A percentile compares a stretch with the other conserved stretches of the same genome.
Conservation (phyloP, 75 land plant genomes). For the Picea sitchensis region DNA sequence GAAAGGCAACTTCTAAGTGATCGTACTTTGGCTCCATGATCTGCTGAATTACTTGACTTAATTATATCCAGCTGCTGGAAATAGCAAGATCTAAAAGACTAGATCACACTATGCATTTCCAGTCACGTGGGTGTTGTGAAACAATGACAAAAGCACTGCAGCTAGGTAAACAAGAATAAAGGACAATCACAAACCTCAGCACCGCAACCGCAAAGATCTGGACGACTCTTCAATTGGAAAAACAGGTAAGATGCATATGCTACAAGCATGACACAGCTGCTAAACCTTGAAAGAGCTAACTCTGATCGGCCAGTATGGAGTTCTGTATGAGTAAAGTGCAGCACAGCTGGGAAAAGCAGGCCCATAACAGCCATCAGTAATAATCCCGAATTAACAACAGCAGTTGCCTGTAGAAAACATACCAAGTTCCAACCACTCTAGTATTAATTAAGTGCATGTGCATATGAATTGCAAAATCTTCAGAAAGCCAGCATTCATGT, state of each 20-base stretch:
- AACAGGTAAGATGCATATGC: slow-evolving; percentile 83
- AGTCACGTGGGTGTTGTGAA: too few species aligned
- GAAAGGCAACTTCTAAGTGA: too few species aligned
- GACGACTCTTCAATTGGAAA: slow-evolving; percentile 83
- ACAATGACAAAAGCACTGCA: not conserved
- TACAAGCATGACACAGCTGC: slow-evolving; percentile 86
- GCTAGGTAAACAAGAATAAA: not conserved
- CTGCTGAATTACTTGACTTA: too few species aligned
- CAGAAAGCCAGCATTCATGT: not conserved
- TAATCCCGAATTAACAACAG: slow-evolving; percentile 83
- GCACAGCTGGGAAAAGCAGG: slow-evolving; percentile 83
- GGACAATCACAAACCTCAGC: slow-evolving; percentile 43
- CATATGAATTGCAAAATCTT: not conserved
- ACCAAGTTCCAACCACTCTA: not conserved
- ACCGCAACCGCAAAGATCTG: slow-evolving; percentile 33
- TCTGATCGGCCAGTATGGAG: slow-evolving; percentile 77
- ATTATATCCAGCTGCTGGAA: too few species aligned
- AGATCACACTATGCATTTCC: too few species aligned
- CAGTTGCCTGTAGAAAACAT: slow-evolving; percentile 52
- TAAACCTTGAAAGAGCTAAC: slow-evolving; percentile 83
- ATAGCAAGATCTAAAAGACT: too few species aligned
- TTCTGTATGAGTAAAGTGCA: slow-evolving; percentile 89
- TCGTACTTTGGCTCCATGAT: too few species aligned
- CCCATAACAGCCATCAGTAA: slow-evolving; percentile 98
- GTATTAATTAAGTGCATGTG: not conserved